Evolutionary conservation across 2,329 filamentous ascomycete species (phyloP), one percentile per base, ranked within the genome.

Genomic region (Aspergillus sp.): DNA sequence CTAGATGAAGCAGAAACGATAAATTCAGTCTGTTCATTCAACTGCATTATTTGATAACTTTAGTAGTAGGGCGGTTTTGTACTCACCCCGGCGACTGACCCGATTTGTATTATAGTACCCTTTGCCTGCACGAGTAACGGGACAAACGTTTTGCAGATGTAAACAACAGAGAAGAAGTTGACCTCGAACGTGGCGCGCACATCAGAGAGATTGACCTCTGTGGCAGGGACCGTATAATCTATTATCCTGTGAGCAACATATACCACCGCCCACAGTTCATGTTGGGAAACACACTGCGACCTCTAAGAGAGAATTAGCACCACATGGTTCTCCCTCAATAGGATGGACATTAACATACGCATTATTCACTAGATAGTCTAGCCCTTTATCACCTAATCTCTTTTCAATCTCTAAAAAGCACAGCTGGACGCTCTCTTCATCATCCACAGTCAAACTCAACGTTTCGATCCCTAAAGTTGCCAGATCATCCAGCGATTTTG

Each of bases 351-450:
- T 25, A 17, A 70, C 73, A 68, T 58, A 76, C 56, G 84, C 84
- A 72, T 86, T 86, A 68, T 86, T 86, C 64, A 85, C 80, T 12
- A 86, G 73, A 62, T 81, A 79, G 64, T 85, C 79, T n/a, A 86
- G 74, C 4, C 75, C 75, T 48, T 76, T 79, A 19, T 78, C 79
- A 8, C 71, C 72, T 0, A 83, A 79, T 19, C 77, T 73, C 14
- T 69, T 70, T 43, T 77, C 70, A 15, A 86, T 75, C 52, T 81
- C 76, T 6, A 73, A 68, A 60, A 75, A 77, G 41, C 84, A 78
- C 11, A 70, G 68, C 23, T 72, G 69, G 57, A 86, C 79, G 58
- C 78, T 83, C n/a, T 77, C 73, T 19, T 73, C 69, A 31, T 76
- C 72, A 56, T 81, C 80, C 51, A 85, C 82, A 59, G 83, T 82